Base-by-base conservation (phyloP, 345 rosid genomes). In the Ailanthus altissimus region DNA sequence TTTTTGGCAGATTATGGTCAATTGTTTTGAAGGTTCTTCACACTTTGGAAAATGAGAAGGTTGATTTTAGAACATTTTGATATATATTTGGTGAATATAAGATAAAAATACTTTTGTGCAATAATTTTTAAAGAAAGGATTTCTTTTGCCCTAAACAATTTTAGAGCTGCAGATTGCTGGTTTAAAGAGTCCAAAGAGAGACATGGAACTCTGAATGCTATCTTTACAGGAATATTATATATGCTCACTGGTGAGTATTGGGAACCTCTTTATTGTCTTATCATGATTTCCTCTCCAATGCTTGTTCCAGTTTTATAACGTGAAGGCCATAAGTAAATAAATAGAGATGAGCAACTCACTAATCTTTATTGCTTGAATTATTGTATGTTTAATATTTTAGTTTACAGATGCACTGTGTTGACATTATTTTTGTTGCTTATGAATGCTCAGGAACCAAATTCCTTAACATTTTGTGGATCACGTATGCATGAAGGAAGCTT, bases 81-180 rank as follows among this genome's bases (percentile, higher is more conserved):
- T 20, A 11, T 38, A 11, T 20, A 4, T 67, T 53, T n/a, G 10
- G 26, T 18, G 4, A 18, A 28, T 18, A 9, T 21, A 32, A 51
- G 32, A 10, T 70, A 70, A 50, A 15, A 6, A 18, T 10, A 40
- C 12, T 70, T 70, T 25, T 20, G 32, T 53, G 12, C 25, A 70
- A n/a, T n/a, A 51, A 18, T 2, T 71, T 71, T 38, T 14, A 38
- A 58, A 32, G n/a, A n/a, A n/a, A n/a, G n/a, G n/a, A n/a, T n/a
- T n/a, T n/a, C n/a, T n/a, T n/a, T n/a, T n/a, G n/a, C n/a, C n/a
- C n/a, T n/a, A n/a, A n/a, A n/a, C n/a, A n/a, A n/a, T n/a, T n/a
- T n/a, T n/a, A 96, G 99, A 87, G 98, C 93, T 92, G 99, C 99
- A 90, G 98, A 90, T 79, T 79, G 75, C 73, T 96, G 97, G 97